Base-by-base conservation (phyloP, 768 basidiomycete genomes). In the Zangia roseola region DNA sequence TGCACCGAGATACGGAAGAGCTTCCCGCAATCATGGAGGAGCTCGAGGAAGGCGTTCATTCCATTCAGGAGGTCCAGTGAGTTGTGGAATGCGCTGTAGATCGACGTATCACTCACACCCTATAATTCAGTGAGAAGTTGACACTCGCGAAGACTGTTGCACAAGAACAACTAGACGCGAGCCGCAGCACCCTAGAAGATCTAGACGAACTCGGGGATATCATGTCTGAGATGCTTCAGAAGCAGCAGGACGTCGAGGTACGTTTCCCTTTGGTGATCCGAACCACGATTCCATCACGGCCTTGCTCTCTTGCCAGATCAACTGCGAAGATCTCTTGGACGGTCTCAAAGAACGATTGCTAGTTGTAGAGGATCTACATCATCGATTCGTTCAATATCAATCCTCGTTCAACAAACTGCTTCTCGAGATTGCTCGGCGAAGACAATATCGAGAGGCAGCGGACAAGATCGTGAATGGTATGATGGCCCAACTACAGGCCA, bases 1-100 rank as follows among this genome's bases (percentile, higher is more conserved):
- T 93, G 84, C 81, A 84, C 55, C 76, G 88, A 34, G 90, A 93
- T 61, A 88, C 86, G 2, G 79, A 86, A 10, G 89, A 91, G 60
- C 71, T 93, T 6, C 85, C 86, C 4, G 71, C 76, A 5, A 89
- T 93, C 43, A 81, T 93, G 69, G 62, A 71, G 3, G 91, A 92
- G 54, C 63, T 92, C 34, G 84, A 91, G 55, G 79, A 79, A 31
- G 74, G 75, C 50, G 71, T 78, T 10, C 56, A 57, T n/a, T 63
- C 72, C 6, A 81, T 91, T 45, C 74, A 83, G 39, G 65, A 63
- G 6, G 71, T 77, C 38, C 75, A 82, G 89, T 91, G 63, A 56
- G 84, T 67, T 19, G 35, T 34, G 6, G 20, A 12, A 43, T 16
- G n/a, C n/a, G n/a, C n/a, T n/a, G n/a, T n/a, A n/a, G 30, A 35